These are phyloP conservation scores for Aspergillus homomorphus DNA, from an alignment of 495 filamentous ascomycete species.

Conservation along the genomic window DNA sequence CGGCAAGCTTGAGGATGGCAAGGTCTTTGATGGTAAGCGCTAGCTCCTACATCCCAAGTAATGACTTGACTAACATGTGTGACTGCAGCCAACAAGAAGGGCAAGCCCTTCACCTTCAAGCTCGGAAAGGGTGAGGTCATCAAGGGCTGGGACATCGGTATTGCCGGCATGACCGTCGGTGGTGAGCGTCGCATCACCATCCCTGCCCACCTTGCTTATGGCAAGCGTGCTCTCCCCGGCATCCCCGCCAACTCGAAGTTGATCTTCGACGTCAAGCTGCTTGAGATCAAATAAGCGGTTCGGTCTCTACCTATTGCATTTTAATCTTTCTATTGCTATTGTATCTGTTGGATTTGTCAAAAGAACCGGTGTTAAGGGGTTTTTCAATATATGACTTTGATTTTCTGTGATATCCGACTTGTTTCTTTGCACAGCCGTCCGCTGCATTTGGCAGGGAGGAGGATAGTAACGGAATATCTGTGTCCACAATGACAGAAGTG, in stretches of 20 bases:
- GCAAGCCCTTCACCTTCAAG: conserved; percentile 93
- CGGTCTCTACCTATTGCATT: conserved; percentile 3
- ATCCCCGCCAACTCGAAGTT: conserved; percentile 90
- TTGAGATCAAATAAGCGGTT: conserved; percentile 57
- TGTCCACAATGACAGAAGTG: conserved; percentile 4
- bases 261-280: conserved; percentile 87
- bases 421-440: conserved; percentile 33
- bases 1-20: conserved; percentile 87
- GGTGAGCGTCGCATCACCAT: conserved; percentile 90
- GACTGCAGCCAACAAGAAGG: conserved; percentile 85
- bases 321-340: conserved; percentile 19
- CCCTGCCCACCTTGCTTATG: conserved; percentile 81
- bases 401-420: conserved; percentile 47
- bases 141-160: conserved; percentile 96
- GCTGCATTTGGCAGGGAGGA: conserved; percentile 35
- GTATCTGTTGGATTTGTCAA: conserved; percentile 21
- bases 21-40: conserved; percentile 84
- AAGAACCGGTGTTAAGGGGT: conserved; percentile 37
- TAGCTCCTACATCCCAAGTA: neutral
- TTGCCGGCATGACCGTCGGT: conserved; percentile 86
- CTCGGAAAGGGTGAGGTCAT: conserved; percentile 93
- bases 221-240: conserved; percentile 69
- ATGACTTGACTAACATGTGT: conserved; percentile 6
- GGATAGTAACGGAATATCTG: conserved; percentile 30
- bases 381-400: conserved; percentile 27